A percentile compares a stretch with the other conserved stretches of the same genome.
phyloP scores from a whole-genome alignment of 2,329 filamentous ascomycete species.

The Colletotrichum sp. region DNA sequence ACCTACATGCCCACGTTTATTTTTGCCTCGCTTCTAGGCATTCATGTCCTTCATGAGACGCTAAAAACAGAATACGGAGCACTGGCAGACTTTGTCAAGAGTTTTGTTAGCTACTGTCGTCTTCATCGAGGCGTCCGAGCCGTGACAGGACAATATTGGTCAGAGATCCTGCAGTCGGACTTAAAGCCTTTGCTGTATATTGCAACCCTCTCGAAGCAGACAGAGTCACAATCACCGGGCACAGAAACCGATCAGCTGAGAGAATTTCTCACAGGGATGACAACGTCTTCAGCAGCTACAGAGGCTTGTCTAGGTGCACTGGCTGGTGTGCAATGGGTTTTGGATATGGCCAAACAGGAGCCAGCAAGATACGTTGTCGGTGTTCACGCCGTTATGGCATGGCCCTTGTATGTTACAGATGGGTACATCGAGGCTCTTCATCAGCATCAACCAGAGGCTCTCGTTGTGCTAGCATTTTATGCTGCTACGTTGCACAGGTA shows the following conservation, averaged over 20 bases:
- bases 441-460: slow-evolving; percentile 41
- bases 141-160: slow-evolving; percentile 24
- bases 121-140: slow-evolving; percentile 33
- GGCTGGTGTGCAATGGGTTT: slow-evolving; percentile 17
- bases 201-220: not conserved
- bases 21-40: slow-evolving; percentile 34
- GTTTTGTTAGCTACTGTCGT: slow-evolving; percentile 32
- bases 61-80: slow-evolving; percentile 31
- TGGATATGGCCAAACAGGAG: slow-evolving; percentile 10
- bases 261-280: not conserved
- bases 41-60: slow-evolving; percentile 42
- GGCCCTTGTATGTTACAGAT: slow-evolving; percentile 37
- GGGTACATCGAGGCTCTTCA: slow-evolving; percentile 40
- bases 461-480: slow-evolving; percentile 45
- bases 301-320: slow-evolving; percentile 16
- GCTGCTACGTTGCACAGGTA: slow-evolving; percentile 43
- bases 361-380: not conserved
- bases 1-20: slow-evolving; percentile 35
- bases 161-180: slow-evolving; percentile 25
- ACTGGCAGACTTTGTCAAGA: slow-evolving; percentile 32
- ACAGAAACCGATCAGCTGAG: not conserved
- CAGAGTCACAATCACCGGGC: not conserved
- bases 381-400: slow-evolving; percentile 32
- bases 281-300: not conserved
- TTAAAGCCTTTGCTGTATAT: slow-evolving; percentile 25